Evolutionary conservation across 768 basidiomycete species (phyloP), one percentile per base, ranked within the genome.

Genomic region (Lyophyllum decastes): DNA sequence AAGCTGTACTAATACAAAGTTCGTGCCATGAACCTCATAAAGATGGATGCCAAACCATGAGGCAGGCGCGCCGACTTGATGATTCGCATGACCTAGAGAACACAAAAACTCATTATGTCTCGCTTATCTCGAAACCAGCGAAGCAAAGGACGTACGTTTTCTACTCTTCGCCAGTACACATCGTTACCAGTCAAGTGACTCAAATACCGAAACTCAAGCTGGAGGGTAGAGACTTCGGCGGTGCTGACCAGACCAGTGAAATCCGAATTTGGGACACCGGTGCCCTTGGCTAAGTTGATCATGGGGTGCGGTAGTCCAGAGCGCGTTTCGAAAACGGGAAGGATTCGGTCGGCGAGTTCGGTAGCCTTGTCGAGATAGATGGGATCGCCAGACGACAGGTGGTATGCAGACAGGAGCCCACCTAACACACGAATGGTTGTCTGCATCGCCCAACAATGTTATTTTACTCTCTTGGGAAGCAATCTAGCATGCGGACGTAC

Each of bases 341-440:
- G 72, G 11, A 98, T 82, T n/a, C 95, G 82, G 64, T 94, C 87
- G 14, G 86, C 95, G 2, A 98, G 85, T 54, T 97, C 94, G 10
- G 78, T 72, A 1, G 95, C 93, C 59, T 86, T 87, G 55, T 87
- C 78, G 10, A 97, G 82, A 68, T 85, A 94, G 2, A 95, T 64
- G 4, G 76, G 64, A 58, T 95, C 89, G 30, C 82, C 74, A 1
- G 70, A 79, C 0, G 92, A 87, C 10, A 97, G 81, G 65, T 94
- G 85, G 67, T 94, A 87, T 0, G 94, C 90, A 1, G 94, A 87
- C 1, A 98, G 78, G 4, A 98, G 82, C 0, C 96, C 96, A 9
- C 96, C 95, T 2, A 98, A 79, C 1, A 96, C 83, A 22, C 95
- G 87, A 52, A 97, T 98, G 0, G 94, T 97, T 1, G 92, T 95